Conservation (phyloP, 2,329 filamentous ascomycete genomes). For the Verticillium tricorpus region DNA sequence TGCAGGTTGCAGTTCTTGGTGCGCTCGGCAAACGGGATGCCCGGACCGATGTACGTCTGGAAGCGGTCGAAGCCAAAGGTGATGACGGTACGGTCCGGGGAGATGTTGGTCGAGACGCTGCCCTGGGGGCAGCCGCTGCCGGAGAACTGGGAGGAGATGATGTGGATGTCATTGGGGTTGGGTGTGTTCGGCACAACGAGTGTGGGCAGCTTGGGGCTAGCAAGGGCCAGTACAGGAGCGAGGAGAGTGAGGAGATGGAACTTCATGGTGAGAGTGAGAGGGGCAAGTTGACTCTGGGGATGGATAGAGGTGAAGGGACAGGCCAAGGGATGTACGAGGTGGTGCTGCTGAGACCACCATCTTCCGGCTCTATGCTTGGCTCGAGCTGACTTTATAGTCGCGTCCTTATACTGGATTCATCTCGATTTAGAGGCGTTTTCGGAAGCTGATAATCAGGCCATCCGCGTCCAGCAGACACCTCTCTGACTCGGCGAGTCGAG, state of each 20-base stretch:
- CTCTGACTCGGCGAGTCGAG: not conserved
- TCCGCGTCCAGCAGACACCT: not conserved
- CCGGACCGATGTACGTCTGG: conserved; percentile 43
- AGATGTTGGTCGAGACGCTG: conserved; percentile 35
- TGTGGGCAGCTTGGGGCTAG: conserved; percentile 25
- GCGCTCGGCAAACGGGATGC: conserved; percentile 26
- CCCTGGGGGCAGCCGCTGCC: conserved; percentile 41
- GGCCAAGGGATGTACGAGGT: not conserved
- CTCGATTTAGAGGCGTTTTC: not conserved
- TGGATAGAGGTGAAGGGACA: not conserved
- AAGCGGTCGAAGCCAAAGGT: conserved; percentile 43
- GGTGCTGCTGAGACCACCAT: no score
- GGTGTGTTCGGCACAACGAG: conserved; percentile 27
- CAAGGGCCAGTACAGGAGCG: conserved; percentile 30
- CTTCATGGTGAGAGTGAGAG: conserved; percentile 24
- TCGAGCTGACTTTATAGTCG: not conserved
- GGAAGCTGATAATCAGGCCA: not conserved
- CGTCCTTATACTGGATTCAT: not conserved
- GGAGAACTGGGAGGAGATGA: conserved; percentile 33
- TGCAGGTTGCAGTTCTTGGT: conserved; percentile 46
- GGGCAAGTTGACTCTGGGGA: not conserved
- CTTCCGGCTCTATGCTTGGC: no score
- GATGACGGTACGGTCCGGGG: conserved; percentile 38
- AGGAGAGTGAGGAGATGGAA: conserved; percentile 27
- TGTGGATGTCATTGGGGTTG: conserved; percentile 35